Base-by-base conservation (phyloP, 768 basidiomycete genomes). In the Suillus weaverae region DNA sequence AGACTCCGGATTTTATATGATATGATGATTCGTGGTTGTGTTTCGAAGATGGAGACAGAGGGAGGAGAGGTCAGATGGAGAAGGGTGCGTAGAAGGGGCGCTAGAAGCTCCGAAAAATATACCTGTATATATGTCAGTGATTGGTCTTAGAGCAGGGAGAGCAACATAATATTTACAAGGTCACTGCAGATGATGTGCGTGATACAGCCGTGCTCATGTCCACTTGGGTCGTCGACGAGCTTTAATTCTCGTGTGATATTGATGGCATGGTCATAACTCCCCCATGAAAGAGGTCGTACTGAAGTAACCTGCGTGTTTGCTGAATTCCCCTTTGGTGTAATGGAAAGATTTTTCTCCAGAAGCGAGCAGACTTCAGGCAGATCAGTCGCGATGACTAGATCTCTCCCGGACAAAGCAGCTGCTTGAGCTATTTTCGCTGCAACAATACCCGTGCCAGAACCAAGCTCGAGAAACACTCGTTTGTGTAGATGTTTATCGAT, bases 111-210 rank as follows among this genome's bases (percentile, higher is more conserved):
- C 0, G 92, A 91, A 71, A 95, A 95, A 76, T 96, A 96, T 14
- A 96, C 85, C 90, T 95, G 68, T 10, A 63, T 35, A 59, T 38
- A 62, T 55, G n/a, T 67, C 20, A 57, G 59, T 35, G n/a, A 50
- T 39, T 39, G 36, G 64, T 20, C 38, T 50, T 18, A 9, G 35
- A 56, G 13, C 22, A 41, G 18, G 18, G 32, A 61, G 13, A 62
- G n/a, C 36, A 43, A 46, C 22, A 7, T 46, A 68, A 38, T 46
- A 82, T 87, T 72, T 77, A 92, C 92, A 62, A 95, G 82, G 76
- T 95, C 93, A 72, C 94, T 94, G 75, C 92, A 92, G 26, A 94
- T 73, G 53, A 95, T 83, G 70, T 92, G 90, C 1, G 88, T 89
- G 61, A 86, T 70, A 36, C 48, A 66, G 51, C 68, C 61, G 32